Conservation (phyloP, 2,329 filamentous ascomycete species). For the Proliferodiscus dingleyae region DNA sequence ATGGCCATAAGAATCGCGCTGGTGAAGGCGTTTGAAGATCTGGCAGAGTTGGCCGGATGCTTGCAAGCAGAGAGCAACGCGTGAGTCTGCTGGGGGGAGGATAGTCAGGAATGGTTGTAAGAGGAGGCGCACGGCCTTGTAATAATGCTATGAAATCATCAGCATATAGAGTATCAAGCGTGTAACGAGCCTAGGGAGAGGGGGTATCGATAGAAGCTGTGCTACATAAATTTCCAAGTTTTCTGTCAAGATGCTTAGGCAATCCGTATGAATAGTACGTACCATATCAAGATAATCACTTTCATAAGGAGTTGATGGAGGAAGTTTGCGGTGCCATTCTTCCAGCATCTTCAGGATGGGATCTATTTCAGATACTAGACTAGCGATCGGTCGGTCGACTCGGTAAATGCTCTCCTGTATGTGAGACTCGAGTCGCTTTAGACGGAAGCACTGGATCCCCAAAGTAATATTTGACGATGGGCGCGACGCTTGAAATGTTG, state of each 20-base stretch:
- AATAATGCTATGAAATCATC: no score
- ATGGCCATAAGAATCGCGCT: constrained; percentile 37
- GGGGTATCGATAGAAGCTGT: no score
- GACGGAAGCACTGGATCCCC: constrained; percentile 39
- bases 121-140: constrained; percentile 44
- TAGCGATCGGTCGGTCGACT: constrained; percentile 40
- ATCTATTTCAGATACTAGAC: constrained; percentile 44
- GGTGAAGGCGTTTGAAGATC: constrained; percentile 39
- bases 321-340: constrained; percentile 40
- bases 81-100: constrained; percentile 41
- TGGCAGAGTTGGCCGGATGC: constrained; percentile 40
- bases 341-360: constrained; percentile 41
- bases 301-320: constrained; percentile 30
- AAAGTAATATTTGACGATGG: constrained; percentile 37
- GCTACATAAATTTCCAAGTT: no score
- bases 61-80: constrained; percentile 39
- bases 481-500: constrained; percentile 28
- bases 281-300: constrained; percentile 44
- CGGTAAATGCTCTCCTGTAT: constrained; percentile 50
- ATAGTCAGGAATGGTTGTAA: constrained; percentile 46
- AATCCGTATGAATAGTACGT: no score
- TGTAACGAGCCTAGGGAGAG: no score
- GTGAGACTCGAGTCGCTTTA: constrained; percentile 43
- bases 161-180: no score
- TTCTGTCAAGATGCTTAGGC: no score